phyloP scores from a whole-genome alignment of 106 monocot species.

The Alisma plantagoaquatica region DNA sequence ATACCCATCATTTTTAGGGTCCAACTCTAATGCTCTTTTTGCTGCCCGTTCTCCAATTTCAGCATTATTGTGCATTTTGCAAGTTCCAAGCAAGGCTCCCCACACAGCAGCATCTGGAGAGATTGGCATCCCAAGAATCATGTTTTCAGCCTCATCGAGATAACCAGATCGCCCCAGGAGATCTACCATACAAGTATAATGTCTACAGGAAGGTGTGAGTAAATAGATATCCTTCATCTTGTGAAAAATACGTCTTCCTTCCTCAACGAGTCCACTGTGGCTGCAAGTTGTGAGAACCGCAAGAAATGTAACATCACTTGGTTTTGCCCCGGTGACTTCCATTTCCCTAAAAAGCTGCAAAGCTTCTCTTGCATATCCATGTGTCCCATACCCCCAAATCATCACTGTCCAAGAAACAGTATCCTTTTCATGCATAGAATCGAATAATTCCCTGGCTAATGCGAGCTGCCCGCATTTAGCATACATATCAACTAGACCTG shows the following conservation, averaged over 20 bases:
- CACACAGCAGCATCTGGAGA: conserved; percentile 66
- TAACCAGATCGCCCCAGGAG: conserved; percentile 57
- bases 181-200: conserved; percentile 85
- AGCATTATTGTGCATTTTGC: conserved; percentile 40
- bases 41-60: conserved; percentile 59
- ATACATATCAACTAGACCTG: conserved; percentile 77
- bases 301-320: conserved; percentile 71
- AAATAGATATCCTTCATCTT: conserved; percentile 32
- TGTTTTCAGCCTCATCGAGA: conserved; percentile 46
- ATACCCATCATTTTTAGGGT: conserved; percentile 73
- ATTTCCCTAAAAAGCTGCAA: conserved; percentile 43
- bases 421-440: conserved; percentile 62
- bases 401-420: conserved; percentile 76
- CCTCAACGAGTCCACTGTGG: conserved; percentile 54
- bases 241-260: conserved; percentile 43
- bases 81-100: conserved; percentile 74
- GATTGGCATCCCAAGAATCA: conserved; percentile 50
- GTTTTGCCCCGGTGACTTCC: conserved; percentile 23
- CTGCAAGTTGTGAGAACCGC: conserved; percentile 64
- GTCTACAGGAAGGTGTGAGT: conserved; percentile 44
- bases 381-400: conserved; percentile 62
- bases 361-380: conserved; percentile 58
- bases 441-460: conserved; percentile 45
- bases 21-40: conserved; percentile 34
- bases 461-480: conserved; percentile 73